A percentile compares a stretch with the other conserved stretches of the same genome.
Conservation (phyloP, 1,139 yeast genomes). For the Ogataea hybrid region DNA sequence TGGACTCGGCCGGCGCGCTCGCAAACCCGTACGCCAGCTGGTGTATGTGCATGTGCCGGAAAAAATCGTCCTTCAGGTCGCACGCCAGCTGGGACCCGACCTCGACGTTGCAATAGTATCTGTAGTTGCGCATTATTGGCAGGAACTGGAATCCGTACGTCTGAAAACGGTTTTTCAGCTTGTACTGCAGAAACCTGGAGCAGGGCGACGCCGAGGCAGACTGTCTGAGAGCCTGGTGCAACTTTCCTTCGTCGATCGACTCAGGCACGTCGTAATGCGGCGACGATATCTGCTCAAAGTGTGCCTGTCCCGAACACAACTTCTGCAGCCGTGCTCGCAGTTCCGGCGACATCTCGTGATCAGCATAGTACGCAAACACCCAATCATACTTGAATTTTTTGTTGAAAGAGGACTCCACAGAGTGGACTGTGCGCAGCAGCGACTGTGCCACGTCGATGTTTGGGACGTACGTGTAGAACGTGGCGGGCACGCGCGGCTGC, state of each 20-base stretch:
- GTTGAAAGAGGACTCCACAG: slow-evolving; percentile 73
- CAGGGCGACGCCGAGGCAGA: slow-evolving; percentile 35
- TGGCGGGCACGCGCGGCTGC: slow-evolving; percentile 14
- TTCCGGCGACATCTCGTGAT: slow-evolving; percentile 39
- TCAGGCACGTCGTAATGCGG: slow-evolving; percentile 42
- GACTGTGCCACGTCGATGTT: slow-evolving; percentile 11
- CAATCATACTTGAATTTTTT: slow-evolving; percentile 62
- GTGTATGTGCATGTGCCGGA: slow-evolving; percentile 61
- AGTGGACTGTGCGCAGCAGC: slow-evolving; percentile 56
- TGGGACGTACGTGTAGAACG: slow-evolving; percentile 25
- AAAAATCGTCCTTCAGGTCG: slow-evolving; percentile 63
- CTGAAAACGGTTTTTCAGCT: slow-evolving; percentile 72
- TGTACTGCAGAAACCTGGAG: slow-evolving; percentile 41
- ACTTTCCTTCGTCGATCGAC: slow-evolving; percentile 53
- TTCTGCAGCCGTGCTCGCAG: slow-evolving; percentile 35
- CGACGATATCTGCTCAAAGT: slow-evolving; percentile 43
- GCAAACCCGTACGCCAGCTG: slow-evolving; percentile 60
- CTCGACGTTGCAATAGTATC: slow-evolving; percentile 73
- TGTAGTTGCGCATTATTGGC: slow-evolving; percentile 51
- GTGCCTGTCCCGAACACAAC: slow-evolving; percentile 41
- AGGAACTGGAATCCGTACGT: slow-evolving; percentile 66
- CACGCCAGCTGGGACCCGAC: slow-evolving; percentile 61
- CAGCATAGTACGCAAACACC: slow-evolving; percentile 55
- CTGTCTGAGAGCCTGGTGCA: slow-evolving; percentile 56
- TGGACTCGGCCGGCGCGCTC: slow-evolving; percentile 56